Evolutionary conservation across 352 stramenopile genomes (phyloP).

Genomic region (Phytopythium boreale): DNA sequence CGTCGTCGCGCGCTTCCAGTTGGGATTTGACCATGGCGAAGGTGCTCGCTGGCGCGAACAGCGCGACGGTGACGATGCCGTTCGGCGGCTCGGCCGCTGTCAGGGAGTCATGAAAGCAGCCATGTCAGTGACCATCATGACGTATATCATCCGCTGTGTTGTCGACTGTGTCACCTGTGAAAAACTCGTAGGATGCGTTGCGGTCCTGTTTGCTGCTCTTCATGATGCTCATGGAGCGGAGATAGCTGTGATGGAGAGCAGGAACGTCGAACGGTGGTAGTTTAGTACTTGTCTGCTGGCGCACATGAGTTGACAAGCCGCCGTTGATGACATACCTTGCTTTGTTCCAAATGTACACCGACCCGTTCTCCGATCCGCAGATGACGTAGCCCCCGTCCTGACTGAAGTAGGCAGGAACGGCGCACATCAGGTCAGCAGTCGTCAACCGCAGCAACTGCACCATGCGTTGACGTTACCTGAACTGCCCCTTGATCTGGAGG

Average conservation of each 20-base stretch:
- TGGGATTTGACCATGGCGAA: conserved; percentile 81
- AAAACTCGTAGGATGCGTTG: conserved; percentile 80
- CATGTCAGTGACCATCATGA: neutral
- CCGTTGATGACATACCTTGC: conserved; percentile 25
- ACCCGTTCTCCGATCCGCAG: conserved; percentile 82
- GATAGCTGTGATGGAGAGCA: conserved; percentile 12
- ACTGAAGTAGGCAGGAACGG: conserved; percentile 14
- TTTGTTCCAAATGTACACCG: conserved; percentile 88
- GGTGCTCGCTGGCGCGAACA: conserved; percentile 79
- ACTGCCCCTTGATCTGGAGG: conserved; percentile 82
- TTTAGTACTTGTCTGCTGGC: neutral
- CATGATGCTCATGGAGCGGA: conserved; percentile 50
- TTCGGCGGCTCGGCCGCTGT: conserved; percentile 61
- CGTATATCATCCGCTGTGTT: neutral
- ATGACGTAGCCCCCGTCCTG: conserved; percentile 86
- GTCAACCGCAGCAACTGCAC: neutral
- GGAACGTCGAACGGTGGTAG: neutral
- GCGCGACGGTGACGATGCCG: conserved; percentile 74
- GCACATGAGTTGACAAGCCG: neutral
- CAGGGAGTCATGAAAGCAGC: neutral
- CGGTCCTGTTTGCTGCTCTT: conserved; percentile 76
- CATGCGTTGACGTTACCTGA: conserved; percentile 37
- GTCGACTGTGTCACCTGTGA: conserved; percentile 39
- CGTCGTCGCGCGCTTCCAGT: conserved; percentile 54
- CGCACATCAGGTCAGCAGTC: neutral